A percentile compares a stretch with the other conserved stretches of the same genome.
These are phyloP conservation scores for Solanum medicagineum DNA, from an alignment of 257 asterid species.

Conservation along the genomic window DNA sequence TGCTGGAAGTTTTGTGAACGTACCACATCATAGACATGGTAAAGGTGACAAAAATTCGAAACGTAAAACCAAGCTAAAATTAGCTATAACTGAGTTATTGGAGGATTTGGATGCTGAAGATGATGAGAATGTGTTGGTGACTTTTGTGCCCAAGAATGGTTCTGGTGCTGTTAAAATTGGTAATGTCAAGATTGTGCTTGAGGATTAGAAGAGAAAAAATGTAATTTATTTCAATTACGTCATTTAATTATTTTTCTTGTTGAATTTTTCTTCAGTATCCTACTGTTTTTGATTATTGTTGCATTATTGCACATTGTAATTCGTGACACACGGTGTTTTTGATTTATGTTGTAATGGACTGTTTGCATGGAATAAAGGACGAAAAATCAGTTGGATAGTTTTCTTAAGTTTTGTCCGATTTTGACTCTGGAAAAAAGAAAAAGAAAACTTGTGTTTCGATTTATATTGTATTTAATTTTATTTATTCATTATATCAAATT, in stretches of 20 bases:
- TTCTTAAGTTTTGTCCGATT: background rate
- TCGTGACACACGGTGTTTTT: background rate
- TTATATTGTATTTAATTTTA: no score
- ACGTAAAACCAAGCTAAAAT: constrained; percentile 35
- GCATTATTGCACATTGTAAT: background rate
- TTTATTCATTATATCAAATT: no score
- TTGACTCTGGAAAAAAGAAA: background rate
- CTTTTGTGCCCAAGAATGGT: constrained; percentile 46
- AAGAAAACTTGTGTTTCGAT: background rate
- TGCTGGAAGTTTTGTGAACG: constrained; percentile 59
- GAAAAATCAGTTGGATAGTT: background rate
- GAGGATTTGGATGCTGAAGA: constrained; percentile 60
- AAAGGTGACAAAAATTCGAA: constrained; percentile 14
- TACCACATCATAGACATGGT: constrained; percentile 48
- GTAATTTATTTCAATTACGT: background rate
- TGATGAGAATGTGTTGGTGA: constrained; percentile 52
- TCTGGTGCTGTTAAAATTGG: constrained; percentile 37
- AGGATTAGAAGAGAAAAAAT: background rate
- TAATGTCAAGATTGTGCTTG: constrained; percentile 46
- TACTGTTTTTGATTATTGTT: background rate
- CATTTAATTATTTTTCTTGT: background rate
- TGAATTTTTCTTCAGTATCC: background rate
- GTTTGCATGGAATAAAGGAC: background rate
- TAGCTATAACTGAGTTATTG: constrained; percentile 41
- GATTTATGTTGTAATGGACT: background rate